Base-by-base conservation (phyloP, 257 asterid species). In the Penstemon davidsonii region DNA sequence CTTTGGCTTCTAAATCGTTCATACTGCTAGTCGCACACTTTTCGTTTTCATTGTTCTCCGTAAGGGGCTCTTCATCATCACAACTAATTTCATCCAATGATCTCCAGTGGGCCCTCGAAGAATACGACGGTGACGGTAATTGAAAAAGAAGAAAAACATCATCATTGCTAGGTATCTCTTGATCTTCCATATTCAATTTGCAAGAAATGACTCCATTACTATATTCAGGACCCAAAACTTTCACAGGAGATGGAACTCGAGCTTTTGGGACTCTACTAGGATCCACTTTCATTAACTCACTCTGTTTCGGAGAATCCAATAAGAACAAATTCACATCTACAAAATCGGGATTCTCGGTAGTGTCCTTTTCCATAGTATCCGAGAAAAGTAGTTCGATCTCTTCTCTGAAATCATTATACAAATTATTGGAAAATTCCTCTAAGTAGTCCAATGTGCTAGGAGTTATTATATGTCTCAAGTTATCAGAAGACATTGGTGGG, bases 91-190 rank as follows among this genome's bases (percentile, higher is more conserved):
- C 33, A 25, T 25, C 33, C 33, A 25, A 25, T 25, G 55, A 67
- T 71, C 71, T 73, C 82, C 85, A 67, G 46, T 73, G 71, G 15
- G 67, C 37, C 69, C 82, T 70, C 6, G 79, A 68, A 42, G 86
- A 62, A 67, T 41, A 59, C 49, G 85, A 46, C 5, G 81, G 76
- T 53, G 87, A 79, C n/a, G 95, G 80, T 64, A 75, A 75, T 61
- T 86, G 74, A 15, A 82, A 78, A 43, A 96, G 92, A 76, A 92
- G 90, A 71, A 89, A 89, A 59, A 89, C 96, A 72, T 92, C 96
- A 49, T 88, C 97, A 19, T 92, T 89, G 77, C 86, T 72, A 19
- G 98, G 98, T 70, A 92, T 76, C 36, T 85, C 96, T 5, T 79
- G 74, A 70, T 92, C 96, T 73, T 86, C 97, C 0, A 86, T 81